Base-by-base conservation (phyloP, 1,284 basidiomycete genomes). In the Tremellales sp. region DNA sequence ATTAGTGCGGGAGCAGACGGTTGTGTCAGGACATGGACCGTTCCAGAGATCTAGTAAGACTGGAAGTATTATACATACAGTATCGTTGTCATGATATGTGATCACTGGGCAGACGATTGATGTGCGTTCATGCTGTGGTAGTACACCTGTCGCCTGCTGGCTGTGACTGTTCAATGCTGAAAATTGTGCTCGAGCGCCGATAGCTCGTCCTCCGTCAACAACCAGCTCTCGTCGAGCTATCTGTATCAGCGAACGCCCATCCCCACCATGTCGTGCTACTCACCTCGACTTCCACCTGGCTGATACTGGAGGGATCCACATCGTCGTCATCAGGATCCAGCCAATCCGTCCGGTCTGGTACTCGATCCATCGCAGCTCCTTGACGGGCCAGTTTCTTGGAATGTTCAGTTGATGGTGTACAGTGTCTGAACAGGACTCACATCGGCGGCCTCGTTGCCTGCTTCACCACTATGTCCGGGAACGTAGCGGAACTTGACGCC, bases 1-100 rank as follows among this genome's bases (percentile, higher is more conserved):
- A 81, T 82, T 8, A 85, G 82, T 48, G 81, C 86, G 4, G 93
- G 93, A 19, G 86, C 87, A 19, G 93, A 97, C 75, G 89, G 80
- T 3, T 86, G 84, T 67, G 82, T 88, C 24, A 80, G 86, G 61
- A 76, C 82, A 11, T 96, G 87, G 87, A 61, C 49, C 24, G 60
- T 71, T 12, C 51, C 56, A 31, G 57, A 55, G 31, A 42, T 46
- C 29, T 52, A 37, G 49, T n/a, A n/a, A n/a, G 10, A n/a, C 17
- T n/a, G 11, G 31, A 10, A n/a, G 31, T n/a, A 33, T 33, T 33
- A n/a, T 33, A 33, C 31, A 33, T 33, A n/a, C n/a, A n/a, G n/a
- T n/a, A n/a, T n/a, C n/a, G n/a, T n/a, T n/a, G n/a, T n/a, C n/a
- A n/a, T n/a, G n/a, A n/a, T n/a, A n/a, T n/a, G n/a, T n/a, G n/a